phyloP scores from a whole-genome alignment of 78 protist species.

The Polysphondylium violaceum region DNA sequence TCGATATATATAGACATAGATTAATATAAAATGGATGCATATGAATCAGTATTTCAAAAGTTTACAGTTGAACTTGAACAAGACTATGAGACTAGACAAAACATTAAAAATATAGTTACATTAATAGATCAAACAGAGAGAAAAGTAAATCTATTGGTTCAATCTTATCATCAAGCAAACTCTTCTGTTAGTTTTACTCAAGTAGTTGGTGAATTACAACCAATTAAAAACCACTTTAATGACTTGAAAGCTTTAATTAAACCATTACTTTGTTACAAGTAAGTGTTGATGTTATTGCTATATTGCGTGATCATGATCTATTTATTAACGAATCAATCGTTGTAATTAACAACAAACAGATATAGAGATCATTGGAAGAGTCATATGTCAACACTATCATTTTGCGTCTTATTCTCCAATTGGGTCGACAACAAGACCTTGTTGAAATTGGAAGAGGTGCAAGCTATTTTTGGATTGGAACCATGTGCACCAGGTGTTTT shows the following conservation, averaged over 20 bases:
- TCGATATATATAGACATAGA: too few relatives aligned
- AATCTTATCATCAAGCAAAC: slow-evolving; percentile 12
- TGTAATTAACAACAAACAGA: background rate
- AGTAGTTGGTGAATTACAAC: background rate
- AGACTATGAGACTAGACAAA: slow-evolving; percentile 52
- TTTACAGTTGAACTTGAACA: slow-evolving; percentile 45
- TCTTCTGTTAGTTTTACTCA: background rate
- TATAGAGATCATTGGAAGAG: slow-evolving; percentile 52
- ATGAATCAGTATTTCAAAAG: slow-evolving; percentile 12
- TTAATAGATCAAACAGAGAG: slow-evolving; percentile 47
- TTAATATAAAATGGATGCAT: too few relatives aligned
- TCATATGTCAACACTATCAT: slow-evolving; percentile 39
- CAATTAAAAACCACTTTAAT: slow-evolving; percentile 15
- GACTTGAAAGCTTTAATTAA: slow-evolving; percentile 37
- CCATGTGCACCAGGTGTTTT: slow-evolving; percentile 7
- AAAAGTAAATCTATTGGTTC: slow-evolving; percentile 14
- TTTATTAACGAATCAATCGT: background rate
- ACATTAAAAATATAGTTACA: slow-evolving; percentile 16
- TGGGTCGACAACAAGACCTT: slow-evolving; percentile 35
- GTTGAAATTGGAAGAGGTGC: slow-evolving; percentile 42
- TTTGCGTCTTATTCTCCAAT: slow-evolving; percentile 37
- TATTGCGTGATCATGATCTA: background rate
- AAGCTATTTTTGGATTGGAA: slow-evolving; percentile 22
- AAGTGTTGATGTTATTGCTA: background rate
- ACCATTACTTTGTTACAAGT: slow-evolving; percentile 57